phyloP scores from a whole-genome alignment of 83 land plant species.

The Isoetes engelmannii region DNA sequence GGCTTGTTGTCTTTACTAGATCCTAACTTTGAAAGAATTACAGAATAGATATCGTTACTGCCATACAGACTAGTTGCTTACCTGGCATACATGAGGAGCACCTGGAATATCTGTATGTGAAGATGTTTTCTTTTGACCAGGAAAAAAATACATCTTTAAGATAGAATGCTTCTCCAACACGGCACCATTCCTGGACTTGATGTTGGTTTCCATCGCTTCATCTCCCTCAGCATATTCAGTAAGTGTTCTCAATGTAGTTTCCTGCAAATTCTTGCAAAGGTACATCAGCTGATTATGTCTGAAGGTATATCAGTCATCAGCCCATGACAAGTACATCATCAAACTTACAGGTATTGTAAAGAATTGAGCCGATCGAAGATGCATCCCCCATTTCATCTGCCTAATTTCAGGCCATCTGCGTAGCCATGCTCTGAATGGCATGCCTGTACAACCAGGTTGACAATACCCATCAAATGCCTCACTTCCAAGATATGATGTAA shows the following conservation, averaged over 20 bases:
- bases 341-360: conserved; percentile 68
- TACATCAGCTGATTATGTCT: neutral
- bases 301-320: neutral
- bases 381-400: conserved; percentile 97
- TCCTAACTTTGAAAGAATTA: neutral
- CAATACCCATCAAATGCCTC: conserved; percentile 89
- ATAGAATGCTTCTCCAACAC: conserved; percentile 82
- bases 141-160: conserved; percentile 91
- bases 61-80: conserved; percentile 13
- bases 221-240: conserved; percentile 69
- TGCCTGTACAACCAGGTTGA: conserved; percentile 51
- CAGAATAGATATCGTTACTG: neutral
- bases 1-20: no score
- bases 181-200: conserved; percentile 85
- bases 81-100: conserved; percentile 94
- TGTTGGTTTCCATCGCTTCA: conserved; percentile 80
- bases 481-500: conserved; percentile 90
- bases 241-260: conserved; percentile 58
- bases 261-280: conserved; percentile 19
- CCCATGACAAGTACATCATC: conserved; percentile 9
- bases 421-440: conserved; percentile 79
- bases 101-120: conserved; percentile 59
- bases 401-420: conserved; percentile 77
- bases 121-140: conserved; percentile 74
- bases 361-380: conserved; percentile 78